Evolutionary conservation across 1,284 basidiomycete species (phyloP), one percentile per base, ranked within the genome.

Genomic region (Leccinum subrobustum): DNA sequence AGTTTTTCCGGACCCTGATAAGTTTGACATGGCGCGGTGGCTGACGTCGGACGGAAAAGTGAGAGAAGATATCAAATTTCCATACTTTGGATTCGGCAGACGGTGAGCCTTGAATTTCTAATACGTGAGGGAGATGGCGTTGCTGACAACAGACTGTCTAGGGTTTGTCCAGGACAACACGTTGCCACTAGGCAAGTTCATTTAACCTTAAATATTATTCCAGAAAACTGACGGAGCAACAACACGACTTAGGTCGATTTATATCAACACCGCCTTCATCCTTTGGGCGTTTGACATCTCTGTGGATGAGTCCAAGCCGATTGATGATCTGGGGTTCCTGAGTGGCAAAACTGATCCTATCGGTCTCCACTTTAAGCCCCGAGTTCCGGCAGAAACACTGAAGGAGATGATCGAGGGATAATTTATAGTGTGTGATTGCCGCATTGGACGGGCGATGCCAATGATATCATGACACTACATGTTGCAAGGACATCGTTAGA

Each of bases 121-220:
- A 2, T 18, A 2, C 12, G 7, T 5, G 8, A 6, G 11, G 6
- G 14, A 6, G 3, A 18, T 4, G 25, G n/a, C 20, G 7, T 35
- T 2, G 16, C n/a, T 60, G 20, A 67, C 14, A 35, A 23, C 11
- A 12, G 1, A 8, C 11, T 18, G 3, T 57, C 20, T 29, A 65
- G 63, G 3, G 53, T 61, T 18, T 65, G 65, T 47, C 68, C 66
- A 1, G 66, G 63, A 51, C 63, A 65, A 50, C 54, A 66, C 18
- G n/a, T 68, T 35, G 56, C 66, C 4, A 44, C 27, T 11, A 58
- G 52, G 63, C 27, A 58, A 59, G 65, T 63, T 1, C 8, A 4
- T 5, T 31, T 9, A 23, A 25, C 23, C 12, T 31, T 31, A 2
- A 27, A 29, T 23, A 4, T n/a, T 16, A 1, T 4, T 25, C 7